Base-by-base conservation (phyloP, 305 asterid species). In the Ilex paraguariensis region DNA sequence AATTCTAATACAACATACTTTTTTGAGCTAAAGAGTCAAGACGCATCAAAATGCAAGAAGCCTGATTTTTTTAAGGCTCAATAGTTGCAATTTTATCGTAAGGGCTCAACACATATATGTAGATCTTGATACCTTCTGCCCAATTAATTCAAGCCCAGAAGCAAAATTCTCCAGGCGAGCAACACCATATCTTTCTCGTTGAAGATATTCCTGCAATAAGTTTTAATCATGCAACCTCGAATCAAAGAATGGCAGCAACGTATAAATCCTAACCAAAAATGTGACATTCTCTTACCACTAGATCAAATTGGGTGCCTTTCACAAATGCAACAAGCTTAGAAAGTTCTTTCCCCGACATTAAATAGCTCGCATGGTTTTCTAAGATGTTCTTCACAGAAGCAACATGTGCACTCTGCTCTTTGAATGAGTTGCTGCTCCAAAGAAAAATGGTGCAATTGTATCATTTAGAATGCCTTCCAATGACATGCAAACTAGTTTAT, bases 321-420 rank as follows among this genome's bases (percentile, higher is more conserved):
- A 90, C 97, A 74, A 93, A 93, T 36, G 99, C 96, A 57, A 93
- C 99, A 66, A 93, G 90, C 87, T 93, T 91, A 13, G 99, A 82
- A 48, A 93, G 97, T 84, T 93, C 99, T 70, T 90, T 93, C 60
- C 95, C 99, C 7, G 97, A 93, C 99, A 93, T 93, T 79, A 93
- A 81, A 78, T 76, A 81, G 86, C 87, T 93, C 64, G 99, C 99
- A 79, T 93, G 97, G 81, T 87, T 90, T 82, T 93, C 97, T 72
- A 93, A 70, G 78, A 90, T 93, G 79, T 60, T 88, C 81, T 90
- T 93, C 46, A 93, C 99, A 65, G 99, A 93, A 70, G 99, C 80
- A 75, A 93, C 73, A 82, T 93, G 97, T 50, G 97, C 95, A 74
- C 79, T 88, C 70, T 81, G 96, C 79, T 93, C 99, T 75, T 90